Evolutionary conservation across 805 yeast genomes (phyloP).

Genomic region (Pichia paraexigua): DNA sequence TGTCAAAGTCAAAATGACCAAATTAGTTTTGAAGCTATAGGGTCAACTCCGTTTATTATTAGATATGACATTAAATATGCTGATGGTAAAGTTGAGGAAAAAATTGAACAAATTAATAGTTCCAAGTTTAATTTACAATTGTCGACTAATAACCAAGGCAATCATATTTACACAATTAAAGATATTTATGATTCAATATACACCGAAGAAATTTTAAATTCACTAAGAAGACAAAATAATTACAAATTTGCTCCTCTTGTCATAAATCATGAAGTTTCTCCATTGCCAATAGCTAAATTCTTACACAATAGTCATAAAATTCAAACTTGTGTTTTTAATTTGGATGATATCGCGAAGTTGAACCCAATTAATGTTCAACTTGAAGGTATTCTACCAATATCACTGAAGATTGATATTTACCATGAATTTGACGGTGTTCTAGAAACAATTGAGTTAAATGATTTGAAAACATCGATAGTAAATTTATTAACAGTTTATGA

Average conservation of each 20-base stretch:
- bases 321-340: constrained; percentile 26
- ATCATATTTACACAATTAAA: constrained; percentile 50
- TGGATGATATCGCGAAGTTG: constrained; percentile 22
- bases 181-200: constrained; percentile 63
- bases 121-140: constrained; percentile 29
- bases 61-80: constrained; percentile 59
- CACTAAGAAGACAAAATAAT: constrained; percentile 15
- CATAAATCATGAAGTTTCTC: constrained; percentile 46
- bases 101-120: constrained; percentile 40
- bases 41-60: constrained; percentile 59
- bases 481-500: constrained; percentile 39
- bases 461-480: constrained; percentile 32
- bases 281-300: constrained; percentile 49
- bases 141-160: constrained; percentile 44
- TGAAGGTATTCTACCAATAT: constrained; percentile 67
- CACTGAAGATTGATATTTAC: constrained; percentile 46
- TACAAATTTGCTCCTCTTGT: constrained; percentile 28
- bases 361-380: constrained; percentile 50
- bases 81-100: constrained; percentile 37
- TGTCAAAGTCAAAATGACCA: constrained; percentile 23
- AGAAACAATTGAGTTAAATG: constrained; percentile 37
- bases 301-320: constrained; percentile 10
- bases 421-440: constrained; percentile 53
- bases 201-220: constrained; percentile 30
- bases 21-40: constrained; percentile 37